Percentiles rank a stretch among this genome's conserved stretches.
These are phyloP conservation scores for Quercus phellos DNA, from an alignment of 331 rosid species.

Conservation along the genomic window DNA sequence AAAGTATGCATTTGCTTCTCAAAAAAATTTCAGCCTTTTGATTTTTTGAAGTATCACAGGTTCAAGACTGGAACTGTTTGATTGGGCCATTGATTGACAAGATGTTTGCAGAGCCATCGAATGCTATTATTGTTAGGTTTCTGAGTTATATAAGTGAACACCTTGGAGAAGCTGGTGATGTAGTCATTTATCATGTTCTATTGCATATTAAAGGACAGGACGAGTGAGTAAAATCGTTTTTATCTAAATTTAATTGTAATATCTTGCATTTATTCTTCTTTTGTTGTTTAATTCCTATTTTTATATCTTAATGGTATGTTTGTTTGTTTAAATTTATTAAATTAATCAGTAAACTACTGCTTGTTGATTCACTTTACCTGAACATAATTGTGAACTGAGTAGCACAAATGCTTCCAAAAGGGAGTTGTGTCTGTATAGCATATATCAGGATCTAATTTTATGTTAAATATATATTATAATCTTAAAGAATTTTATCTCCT, in stretches of 20 bases:
- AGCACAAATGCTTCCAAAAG: background rate
- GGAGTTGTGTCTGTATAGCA: background rate
- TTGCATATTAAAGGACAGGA: slow-evolving; percentile 50
- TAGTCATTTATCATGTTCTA: slow-evolving; percentile 57
- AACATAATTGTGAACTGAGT: background rate
- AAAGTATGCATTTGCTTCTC: background rate
- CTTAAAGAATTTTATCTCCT: background rate
- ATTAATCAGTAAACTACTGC: background rate
- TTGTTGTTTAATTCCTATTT: background rate
- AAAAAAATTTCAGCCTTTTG: slow-evolving; percentile 7
- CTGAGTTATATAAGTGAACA: slow-evolving; percentile 66
- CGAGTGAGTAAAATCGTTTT: slow-evolving; percentile 48
- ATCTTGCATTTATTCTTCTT: slow-evolving; percentile 10
- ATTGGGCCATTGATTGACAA: slow-evolving; percentile 75
- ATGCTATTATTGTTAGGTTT: slow-evolving; percentile 65
- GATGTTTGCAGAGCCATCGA: slow-evolving; percentile 90
- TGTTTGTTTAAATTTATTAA: slow-evolving; percentile 13
- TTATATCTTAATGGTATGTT: background rate
- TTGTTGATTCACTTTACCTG: background rate
- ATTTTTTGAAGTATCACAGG: slow-evolving; percentile 39
- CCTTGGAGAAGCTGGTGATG: slow-evolving; percentile 63
- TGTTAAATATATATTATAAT: background rate
- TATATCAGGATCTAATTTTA: background rate
- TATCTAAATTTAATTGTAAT: background rate
- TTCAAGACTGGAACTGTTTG: slow-evolving; percentile 67